A percentile compares a stretch with the other conserved stretches of the same genome.
phyloP scores from a whole-genome alignment of 305 asterid genomes.

The Stenogyne calaminthoides region DNA sequence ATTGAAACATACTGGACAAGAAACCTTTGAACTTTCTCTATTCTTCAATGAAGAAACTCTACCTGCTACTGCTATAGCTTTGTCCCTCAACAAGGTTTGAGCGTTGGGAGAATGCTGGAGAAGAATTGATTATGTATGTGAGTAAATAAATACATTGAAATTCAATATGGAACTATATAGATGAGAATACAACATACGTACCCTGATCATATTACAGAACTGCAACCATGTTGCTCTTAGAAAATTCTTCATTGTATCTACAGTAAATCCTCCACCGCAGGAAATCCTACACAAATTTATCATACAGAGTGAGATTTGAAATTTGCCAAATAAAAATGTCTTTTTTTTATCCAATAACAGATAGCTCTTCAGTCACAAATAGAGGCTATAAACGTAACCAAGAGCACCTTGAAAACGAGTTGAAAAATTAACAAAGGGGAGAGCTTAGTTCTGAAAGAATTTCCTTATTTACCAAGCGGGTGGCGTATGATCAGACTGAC shows the following conservation, averaged over 20 bases:
- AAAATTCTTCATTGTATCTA: conserved; percentile 42
- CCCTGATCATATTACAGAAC: conserved; percentile 55
- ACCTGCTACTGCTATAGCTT: conserved; percentile 75
- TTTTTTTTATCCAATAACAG: not conserved
- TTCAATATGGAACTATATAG: not conserved
- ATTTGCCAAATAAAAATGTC: not conserved
- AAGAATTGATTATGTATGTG: conserved; percentile 8
- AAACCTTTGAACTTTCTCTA: conserved; percentile 45
- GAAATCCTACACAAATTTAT: not conserved
- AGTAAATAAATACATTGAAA: not conserved
- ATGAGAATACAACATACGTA: conserved; percentile 20
- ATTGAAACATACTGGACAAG: conserved; percentile 75
- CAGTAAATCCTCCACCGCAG: conserved; percentile 6
- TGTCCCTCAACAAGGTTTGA: conserved; percentile 52
- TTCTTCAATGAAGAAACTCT: conserved; percentile 56
- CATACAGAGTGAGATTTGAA: not conserved
- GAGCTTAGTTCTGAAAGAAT: not conserved
- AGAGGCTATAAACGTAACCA: no score
- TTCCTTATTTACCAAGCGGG: not conserved
- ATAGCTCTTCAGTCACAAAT: conserved; percentile 6
- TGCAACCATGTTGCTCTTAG: conserved; percentile 50
- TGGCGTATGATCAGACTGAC: not conserved
- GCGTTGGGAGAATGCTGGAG: conserved; percentile 47
- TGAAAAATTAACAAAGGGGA: no score
- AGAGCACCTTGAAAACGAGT: no score